Evolutionary conservation across 164 flowering plant genomes (phyloP), one percentile per base, ranked within the genome.

Genomic region (Nelumbo lutea): DNA sequence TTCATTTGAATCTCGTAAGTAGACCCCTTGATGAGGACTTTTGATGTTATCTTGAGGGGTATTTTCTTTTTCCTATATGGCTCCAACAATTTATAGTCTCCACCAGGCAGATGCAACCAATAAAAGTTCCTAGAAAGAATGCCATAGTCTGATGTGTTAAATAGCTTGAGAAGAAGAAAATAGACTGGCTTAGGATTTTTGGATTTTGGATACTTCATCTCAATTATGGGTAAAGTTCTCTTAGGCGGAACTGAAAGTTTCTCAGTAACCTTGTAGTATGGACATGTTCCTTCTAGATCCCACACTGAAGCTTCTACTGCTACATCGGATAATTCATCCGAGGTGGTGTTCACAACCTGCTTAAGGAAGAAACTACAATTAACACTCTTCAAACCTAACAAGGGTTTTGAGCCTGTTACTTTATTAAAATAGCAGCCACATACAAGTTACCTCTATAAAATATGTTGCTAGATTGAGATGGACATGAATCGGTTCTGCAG

Each of bases 401-500:
- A 40, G 39, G 67, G 7, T 2, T 65, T 5, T 59, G 63, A 10
- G 4, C 56, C 55, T 46, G 57, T 53, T 8, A 2, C 11, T 13
- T 41, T 5, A 9, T 10, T 5, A 47, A 61, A 42, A 51, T 42
- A 59, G 38, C 2, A 6, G 39, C 11, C 1, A 4, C 15, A 42
- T 14, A 13, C 6, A 53, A 39, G 11, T 69, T 79, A 92, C 99
- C 96, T 95, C 99, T 51, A 95, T 78, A 68, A 73, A 77, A 73
- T 86, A 92, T 59, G 96, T 82, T 64, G 88, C 83, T 51, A 95
- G 85, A 77, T 95, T 95, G 51, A 95, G 90, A 74, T 95, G 99
- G 70, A 95, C 93, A 81, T 95, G 99, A 64, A 95, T 80, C 60
- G 98, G 95, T 76, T 95, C 99, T 27, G 98, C 97, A 71, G 98